Evolutionary conservation across 257 asterid genomes (phyloP).

Genomic region (Solanum paucissectum): DNA sequence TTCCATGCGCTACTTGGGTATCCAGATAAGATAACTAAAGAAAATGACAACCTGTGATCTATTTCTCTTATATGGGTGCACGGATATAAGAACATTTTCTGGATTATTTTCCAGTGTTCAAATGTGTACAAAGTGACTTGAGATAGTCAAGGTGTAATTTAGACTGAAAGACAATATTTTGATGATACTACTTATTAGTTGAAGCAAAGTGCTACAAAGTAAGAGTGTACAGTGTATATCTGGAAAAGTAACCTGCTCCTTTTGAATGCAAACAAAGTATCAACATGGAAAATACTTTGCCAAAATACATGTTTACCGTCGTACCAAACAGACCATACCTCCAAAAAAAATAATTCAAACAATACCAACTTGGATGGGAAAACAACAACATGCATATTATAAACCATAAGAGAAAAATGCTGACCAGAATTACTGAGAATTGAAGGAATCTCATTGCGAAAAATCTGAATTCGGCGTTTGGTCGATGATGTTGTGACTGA

Average conservation of each 20-base stretch:
- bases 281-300: neutral
- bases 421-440: conserved; percentile 43
- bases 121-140: neutral
- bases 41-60: neutral
- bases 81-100: neutral
- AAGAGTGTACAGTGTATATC: neutral
- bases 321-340: neutral
- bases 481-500: conserved; percentile 58
- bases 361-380: neutral
- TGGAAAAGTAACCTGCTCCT: neutral
- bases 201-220: neutral
- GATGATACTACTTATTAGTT: neutral
- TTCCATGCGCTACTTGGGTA: neutral
- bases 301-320: neutral
- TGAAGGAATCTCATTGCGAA: conserved; percentile 62
- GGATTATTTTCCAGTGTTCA: neutral
- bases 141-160: neutral
- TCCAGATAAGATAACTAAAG: neutral
- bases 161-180: neutral
- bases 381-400: neutral
- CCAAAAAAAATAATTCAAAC: neutral
- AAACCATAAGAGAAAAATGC: neutral
- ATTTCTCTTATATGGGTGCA: neutral
- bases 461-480: conserved; percentile 58
- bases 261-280: neutral